Evolutionary conservation across 495 filamentous ascomycete genomes (phyloP).

Genomic region (Hyaloscypha variabilis): DNA sequence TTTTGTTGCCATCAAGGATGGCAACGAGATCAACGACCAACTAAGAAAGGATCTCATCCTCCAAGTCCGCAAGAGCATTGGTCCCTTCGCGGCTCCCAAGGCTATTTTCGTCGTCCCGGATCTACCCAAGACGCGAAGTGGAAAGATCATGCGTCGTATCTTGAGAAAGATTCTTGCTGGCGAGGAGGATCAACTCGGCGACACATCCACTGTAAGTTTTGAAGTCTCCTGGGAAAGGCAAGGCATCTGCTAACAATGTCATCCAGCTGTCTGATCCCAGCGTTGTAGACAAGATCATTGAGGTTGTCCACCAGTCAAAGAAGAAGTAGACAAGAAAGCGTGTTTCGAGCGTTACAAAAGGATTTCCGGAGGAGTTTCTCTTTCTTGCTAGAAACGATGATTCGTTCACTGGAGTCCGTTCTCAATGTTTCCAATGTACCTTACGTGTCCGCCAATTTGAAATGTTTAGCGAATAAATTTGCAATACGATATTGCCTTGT

Average conservation of each 20-base stretch:
- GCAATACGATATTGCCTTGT: background rate
- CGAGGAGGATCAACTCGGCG: constrained; percentile 95
- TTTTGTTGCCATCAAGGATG: constrained; percentile 92
- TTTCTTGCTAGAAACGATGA: constrained; percentile 2
- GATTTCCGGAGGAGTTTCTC: constrained; percentile 6
- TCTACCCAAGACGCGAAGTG: constrained; percentile 92
- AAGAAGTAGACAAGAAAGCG: constrained; percentile 52
- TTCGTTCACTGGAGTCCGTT: background rate
- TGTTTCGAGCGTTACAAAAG: constrained; percentile 7
- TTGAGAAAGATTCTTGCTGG: constrained; percentile 94
- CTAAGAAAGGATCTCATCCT: constrained; percentile 89
- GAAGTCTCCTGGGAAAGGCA: background rate
- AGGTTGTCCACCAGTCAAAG: constrained; percentile 64
- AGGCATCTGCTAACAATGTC: constrained; percentile 38
- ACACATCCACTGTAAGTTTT: constrained; percentile 83
- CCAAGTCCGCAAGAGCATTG: constrained; percentile 96
- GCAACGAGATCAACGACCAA: constrained; percentile 75
- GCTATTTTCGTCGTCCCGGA: constrained; percentile 87
- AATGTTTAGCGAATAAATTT: background rate
- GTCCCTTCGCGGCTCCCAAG: constrained; percentile 96
- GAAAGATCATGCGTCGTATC: constrained; percentile 99
- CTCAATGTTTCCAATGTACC: constrained; percentile 1
- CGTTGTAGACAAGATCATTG: constrained; percentile 88
- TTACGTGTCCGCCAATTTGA: background rate
- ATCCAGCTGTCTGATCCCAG: constrained; percentile 82